Base-by-base conservation (phyloP, 768 basidiomycete species). In the Tremella yokohamensis region DNA sequence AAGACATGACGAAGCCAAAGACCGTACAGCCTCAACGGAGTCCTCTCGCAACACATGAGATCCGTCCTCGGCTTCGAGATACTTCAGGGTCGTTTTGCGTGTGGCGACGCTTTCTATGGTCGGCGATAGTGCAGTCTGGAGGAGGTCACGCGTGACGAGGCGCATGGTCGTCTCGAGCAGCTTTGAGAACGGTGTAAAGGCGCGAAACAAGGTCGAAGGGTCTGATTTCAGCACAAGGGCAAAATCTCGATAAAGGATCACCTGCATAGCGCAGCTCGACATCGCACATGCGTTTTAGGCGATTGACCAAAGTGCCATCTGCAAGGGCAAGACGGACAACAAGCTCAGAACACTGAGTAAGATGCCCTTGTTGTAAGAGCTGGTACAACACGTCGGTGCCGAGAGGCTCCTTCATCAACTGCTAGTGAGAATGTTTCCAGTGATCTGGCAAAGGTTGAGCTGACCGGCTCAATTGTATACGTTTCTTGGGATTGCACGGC, bases 91-190 rank as follows among this genome's bases (percentile, higher is more conserved):
- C 6, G 15, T 8, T 8, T 15, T n/a, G 22, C 42, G n/a, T 45
- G n/a, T 6, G 22, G 42, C 22, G 4, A 45, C 22, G 15, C 42
- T 20, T 25, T 50, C 54, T 12, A 65, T 40, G 1, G 64, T 65
- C 12, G 56, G 52, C 11, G 60, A 59, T 3, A 65, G 57, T 1
- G 59, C 57, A 8, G 19, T 22, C 11, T 37, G 16, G 8, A 65
- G 39, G 22, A 65, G 62, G 16, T 56, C 57, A 6, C 29, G 24
- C 26, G 58, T 57, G 1, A 49, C 29, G 15, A 65, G 44, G 19
- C 64, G 40, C 60, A 65, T 58, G 1, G 54, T 44, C 34, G 64
- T 40, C 48, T 65, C 64, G 16, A 65, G 53, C 2, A 59, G 25
- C 19, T 61, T 50, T 9, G 64, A 49, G 15, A 65, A 40, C 1